Evolutionary conservation across 2,329 filamentous ascomycete genomes (phyloP), one percentile per base, ranked within the genome.

Genomic region (Arthrocladium fulminans): DNA sequence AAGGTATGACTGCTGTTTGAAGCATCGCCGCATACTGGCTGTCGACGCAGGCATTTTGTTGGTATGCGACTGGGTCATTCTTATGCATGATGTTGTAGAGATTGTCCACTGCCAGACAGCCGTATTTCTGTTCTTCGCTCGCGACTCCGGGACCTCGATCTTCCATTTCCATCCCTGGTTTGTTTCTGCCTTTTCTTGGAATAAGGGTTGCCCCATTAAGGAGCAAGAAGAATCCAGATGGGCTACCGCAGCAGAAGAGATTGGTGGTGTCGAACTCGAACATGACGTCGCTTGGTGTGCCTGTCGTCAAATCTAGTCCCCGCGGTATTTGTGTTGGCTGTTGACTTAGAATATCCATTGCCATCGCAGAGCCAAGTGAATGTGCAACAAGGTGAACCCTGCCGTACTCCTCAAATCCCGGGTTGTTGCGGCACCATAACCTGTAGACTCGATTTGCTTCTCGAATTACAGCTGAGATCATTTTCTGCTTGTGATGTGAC

Each of bases 401-500:
- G 5, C 92, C 92, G 51, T 79, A 74, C 17, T 86, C 73, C 8
- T 82, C 72, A 60, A 98, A 98, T 0, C 83, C 86, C 0, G 88
- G 85, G 54, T 98, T 97, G 62, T 97, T 96, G 40, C 77, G 76
- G 61, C 89, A 96, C 92, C 92, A 98, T 1, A 97, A 75, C 15
- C 86, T 80, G 63, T 95, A 97, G n/a, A 98, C 86, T 3, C 90
- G 80, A 61, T 98, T 98, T 6, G 92, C 90, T 68, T 98, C 92
- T 50, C 77, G 77, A 34, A 94, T 83, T 41, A 96, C 81, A 1
- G 92, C 89, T 37, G 83, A 77, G 44, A 95, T 85, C 89, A 98
- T 97, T 65, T 88, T 95, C 3, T 83, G 79, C 60, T 97, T 95
- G 67, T 97, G 90, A 51, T 94, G 86, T 0, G 90, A 97, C 68